phyloP scores from a whole-genome alignment of 139 green algal genomes.

The Pseudopediastrum boryanum region DNA sequence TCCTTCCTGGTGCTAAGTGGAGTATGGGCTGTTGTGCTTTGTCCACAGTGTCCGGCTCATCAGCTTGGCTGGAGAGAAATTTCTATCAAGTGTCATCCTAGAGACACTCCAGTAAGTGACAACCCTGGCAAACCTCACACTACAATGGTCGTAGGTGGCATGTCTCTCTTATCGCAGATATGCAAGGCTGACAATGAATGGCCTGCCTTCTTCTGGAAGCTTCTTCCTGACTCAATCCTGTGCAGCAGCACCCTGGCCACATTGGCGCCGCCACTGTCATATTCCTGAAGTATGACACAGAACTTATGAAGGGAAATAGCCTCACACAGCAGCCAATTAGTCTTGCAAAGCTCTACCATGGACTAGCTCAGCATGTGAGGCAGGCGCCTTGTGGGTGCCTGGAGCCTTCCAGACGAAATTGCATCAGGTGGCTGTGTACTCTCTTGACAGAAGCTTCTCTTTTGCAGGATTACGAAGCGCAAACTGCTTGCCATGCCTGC shows the following conservation, averaged over 20 bases:
- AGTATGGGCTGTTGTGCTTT: neutral
- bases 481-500: neutral
- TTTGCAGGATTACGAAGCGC: conserved; percentile 22
- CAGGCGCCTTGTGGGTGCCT: neutral
- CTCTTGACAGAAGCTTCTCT: neutral
- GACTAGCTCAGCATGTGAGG: neutral
- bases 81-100: conserved; percentile 21
- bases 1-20: too few species aligned
- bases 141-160: neutral
- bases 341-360: neutral
- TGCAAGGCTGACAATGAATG: neutral
- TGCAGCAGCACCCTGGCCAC: neutral
- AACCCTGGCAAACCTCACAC: neutral
- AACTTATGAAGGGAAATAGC: neutral
- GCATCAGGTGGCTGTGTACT: neutral
- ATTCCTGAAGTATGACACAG: too few species aligned
- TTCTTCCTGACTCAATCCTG: neutral
- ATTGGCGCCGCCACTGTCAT: neutral
- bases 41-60: conserved; percentile 26
- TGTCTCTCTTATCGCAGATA: neutral
- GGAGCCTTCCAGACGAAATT: neutral
- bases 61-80: conserved; percentile 13
- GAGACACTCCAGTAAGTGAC: conserved; percentile 39
- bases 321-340: neutral
- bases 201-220: neutral